A percentile compares a stretch with the other conserved stretches of the same genome.
These are phyloP conservation scores for Yamagishiella unicocca DNA, from an alignment of 139 green algal species.

Conservation along the genomic window DNA sequence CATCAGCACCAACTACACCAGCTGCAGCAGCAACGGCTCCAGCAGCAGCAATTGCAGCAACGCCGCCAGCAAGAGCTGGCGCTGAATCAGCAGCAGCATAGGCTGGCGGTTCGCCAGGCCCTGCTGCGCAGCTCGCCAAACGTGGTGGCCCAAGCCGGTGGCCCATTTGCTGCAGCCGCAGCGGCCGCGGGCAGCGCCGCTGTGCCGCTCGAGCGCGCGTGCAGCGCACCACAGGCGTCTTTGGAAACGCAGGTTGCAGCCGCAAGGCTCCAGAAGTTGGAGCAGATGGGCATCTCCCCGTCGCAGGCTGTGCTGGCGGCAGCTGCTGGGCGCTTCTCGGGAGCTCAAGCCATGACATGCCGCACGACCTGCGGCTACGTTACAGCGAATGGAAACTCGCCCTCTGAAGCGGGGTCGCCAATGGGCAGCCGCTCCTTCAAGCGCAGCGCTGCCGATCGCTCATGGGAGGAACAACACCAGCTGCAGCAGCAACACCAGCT, in stretches of 20 bases:
- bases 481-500: neutral
- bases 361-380: neutral
- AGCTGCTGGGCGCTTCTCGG: neutral
- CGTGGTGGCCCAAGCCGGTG: neutral
- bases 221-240: conserved; percentile 11
- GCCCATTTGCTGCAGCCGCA: neutral
- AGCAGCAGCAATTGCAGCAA: conserved; percentile 6
- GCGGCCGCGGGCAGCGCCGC: neutral
- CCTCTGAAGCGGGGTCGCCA: neutral
- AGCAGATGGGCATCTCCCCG: conserved; percentile 25
- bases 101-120: neutral
- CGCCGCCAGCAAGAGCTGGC: neutral
- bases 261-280: conserved; percentile 1
- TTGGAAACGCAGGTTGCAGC: conserved; percentile 1
- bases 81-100: neutral
- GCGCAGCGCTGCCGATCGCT: conserved; percentile 11
- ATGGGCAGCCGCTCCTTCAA: neutral
- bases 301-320: conserved; percentile 18
- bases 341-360: neutral
- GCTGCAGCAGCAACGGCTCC: neutral
- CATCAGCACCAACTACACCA: neutral
- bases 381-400: neutral
- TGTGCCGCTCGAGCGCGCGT: neutral
- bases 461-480: conserved; percentile 23
- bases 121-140: neutral